These are phyloP conservation scores for Monosiga brevicollis DNA, from an alignment of 78 protist genomes.

Conservation along the genomic window DNA sequence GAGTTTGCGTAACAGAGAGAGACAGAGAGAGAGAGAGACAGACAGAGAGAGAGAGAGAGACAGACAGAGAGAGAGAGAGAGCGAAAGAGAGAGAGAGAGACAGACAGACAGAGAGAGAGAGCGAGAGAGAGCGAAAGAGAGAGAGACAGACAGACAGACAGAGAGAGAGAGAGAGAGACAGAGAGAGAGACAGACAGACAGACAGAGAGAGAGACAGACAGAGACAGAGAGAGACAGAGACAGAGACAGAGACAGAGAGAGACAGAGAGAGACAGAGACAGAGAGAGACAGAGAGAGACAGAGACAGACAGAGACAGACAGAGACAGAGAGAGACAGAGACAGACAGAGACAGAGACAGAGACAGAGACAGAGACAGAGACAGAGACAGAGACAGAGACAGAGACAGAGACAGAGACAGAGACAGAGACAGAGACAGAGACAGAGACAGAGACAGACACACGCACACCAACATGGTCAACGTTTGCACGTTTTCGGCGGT, in stretches of 20 bases:
- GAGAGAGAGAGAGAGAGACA: neutral
- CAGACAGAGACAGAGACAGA: neutral
- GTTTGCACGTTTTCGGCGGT: neutral
- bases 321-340: neutral
- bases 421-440: neutral
- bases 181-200: neutral
- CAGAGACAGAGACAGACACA: slow-evolving; percentile 4
- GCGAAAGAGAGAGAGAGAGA: neutral
- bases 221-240: neutral
- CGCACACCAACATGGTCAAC: neutral
- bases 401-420: neutral
- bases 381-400: neutral
- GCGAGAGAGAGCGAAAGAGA: neutral
- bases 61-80: neutral
- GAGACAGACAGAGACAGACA: neutral
- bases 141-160: neutral
- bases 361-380: neutral
- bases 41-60: neutral
- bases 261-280: neutral
- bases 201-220: neutral
- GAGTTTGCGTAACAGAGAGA: neutral
- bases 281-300: neutral
- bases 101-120: neutral
- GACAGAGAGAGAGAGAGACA: neutral
- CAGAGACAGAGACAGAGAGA: neutral